Percentiles rank a stretch among this genome's conserved stretches.
phyloP scores from a whole-genome alignment of 129 eudicot species.

The Flaveria robusta region DNA sequence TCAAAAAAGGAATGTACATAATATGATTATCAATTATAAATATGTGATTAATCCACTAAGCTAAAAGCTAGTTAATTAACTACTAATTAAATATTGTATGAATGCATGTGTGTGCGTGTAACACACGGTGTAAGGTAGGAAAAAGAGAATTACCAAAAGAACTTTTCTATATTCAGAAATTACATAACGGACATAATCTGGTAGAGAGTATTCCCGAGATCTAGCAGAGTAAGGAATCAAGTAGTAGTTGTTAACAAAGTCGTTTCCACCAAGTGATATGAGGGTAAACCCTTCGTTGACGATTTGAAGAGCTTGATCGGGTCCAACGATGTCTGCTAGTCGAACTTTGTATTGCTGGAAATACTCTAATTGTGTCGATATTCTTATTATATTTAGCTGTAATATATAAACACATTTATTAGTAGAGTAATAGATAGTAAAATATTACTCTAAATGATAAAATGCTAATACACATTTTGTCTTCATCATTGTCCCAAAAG shows the following conservation, averaged over 20 bases:
- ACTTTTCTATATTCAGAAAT: conserved; percentile 35
- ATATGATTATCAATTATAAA: not conserved
- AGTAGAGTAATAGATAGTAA: not conserved
- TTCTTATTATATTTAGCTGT: conserved; percentile 38
- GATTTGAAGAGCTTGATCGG: conserved; percentile 10
- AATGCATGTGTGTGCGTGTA: not conserved
- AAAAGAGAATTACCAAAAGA: conserved; percentile 25
- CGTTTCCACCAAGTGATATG: conserved; percentile 44
- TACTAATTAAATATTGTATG: not conserved
- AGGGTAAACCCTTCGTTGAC: conserved; percentile 31
- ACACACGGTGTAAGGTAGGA: not conserved
- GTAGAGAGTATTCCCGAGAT: conserved; percentile 37
- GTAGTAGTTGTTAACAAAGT: conserved; percentile 45
- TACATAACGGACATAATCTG: conserved; percentile 37
- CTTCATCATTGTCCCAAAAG: no score
- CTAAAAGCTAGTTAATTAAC: not conserved
- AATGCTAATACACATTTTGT: no score
- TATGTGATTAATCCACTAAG: not conserved
- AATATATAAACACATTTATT: not conserved
- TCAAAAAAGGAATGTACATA: not conserved
- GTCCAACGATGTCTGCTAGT: conserved; percentile 25
- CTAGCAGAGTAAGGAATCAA: conserved; percentile 37
- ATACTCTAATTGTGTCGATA: conserved; percentile 35
- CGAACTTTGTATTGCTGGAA: conserved; percentile 41
- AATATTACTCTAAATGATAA: no score